Conservation (phyloP, 345 rosid genomes). For the Populus ilicifolia region DNA sequence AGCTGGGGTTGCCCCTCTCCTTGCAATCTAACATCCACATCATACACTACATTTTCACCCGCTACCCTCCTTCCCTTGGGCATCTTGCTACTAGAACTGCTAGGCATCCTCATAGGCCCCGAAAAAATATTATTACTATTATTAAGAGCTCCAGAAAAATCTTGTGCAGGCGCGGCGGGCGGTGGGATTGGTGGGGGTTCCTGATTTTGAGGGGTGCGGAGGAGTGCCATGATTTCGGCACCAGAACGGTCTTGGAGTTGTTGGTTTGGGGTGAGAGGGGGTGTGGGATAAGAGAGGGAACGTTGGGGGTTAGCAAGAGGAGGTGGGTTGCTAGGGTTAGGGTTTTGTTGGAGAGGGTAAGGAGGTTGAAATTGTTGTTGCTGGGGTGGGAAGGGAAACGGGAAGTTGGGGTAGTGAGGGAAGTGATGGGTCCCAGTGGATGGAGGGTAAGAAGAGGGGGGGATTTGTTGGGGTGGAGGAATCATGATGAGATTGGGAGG, state of each 20-base stretch:
- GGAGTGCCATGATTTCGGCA: conserved; percentile 65
- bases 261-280: conserved; percentile 30
- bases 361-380: conserved; percentile 14
- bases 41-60: conserved; percentile 52
- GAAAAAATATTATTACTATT: conserved; percentile 22
- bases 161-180: conserved; percentile 11
- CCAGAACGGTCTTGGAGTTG: conserved; percentile 33
- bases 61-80: conserved; percentile 57
- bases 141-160: conserved; percentile 19
- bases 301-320: conserved; percentile 18
- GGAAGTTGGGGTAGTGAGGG: conserved; percentile 7
- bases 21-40: conserved; percentile 53
- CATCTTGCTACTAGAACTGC: conserved; percentile 48
- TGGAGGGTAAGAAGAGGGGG: conserved; percentile 44
- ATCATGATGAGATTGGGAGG: conserved; percentile 3
- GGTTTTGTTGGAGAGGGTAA: conserved; percentile 13
- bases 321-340: conserved; percentile 9
- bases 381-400: conserved; percentile 25
- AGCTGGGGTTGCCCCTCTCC: conserved; percentile 82
- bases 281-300: conserved; percentile 35
- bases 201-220: conserved; percentile 16
- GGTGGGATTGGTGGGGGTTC: conserved; percentile 6
- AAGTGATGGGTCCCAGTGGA: conserved; percentile 34
- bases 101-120: conserved; percentile 44
- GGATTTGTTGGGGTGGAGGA: conserved; percentile 15